Evolutionary conservation across 2,329 filamentous ascomycete genomes (phyloP).

Genomic region (Trichoderma gracile): DNA sequence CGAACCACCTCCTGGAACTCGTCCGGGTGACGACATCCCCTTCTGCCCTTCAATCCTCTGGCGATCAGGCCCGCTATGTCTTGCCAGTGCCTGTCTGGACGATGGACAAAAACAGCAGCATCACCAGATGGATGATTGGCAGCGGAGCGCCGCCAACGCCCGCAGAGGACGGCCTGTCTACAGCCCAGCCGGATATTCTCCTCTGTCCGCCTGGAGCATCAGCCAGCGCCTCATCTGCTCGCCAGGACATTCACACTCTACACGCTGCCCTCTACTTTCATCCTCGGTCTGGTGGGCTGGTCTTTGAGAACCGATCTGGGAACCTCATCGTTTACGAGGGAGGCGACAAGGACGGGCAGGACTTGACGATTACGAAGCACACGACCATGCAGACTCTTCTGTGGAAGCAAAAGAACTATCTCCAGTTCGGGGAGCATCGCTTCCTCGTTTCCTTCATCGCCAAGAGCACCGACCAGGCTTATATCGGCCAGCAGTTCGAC

Average conservation of each 20-base stretch:
- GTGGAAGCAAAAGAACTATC: neutral
- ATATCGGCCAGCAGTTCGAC: neutral
- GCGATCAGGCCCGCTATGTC: neutral
- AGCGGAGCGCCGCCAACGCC: neutral
- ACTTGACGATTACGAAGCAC: neutral
- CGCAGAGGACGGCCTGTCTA: neutral
- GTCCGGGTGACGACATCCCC: neutral
- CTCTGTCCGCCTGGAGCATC: conserved; percentile 2
- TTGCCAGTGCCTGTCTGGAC: neutral
- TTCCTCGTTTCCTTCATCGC: neutral
- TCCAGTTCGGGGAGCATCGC: neutral
- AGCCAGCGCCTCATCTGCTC: neutral
- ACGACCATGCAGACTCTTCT: neutral
- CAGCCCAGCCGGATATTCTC: neutral
- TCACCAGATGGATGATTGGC: neutral
- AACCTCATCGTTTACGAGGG: neutral
- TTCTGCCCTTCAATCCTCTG: neutral
- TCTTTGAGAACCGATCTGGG: neutral
- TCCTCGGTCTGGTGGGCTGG: neutral
- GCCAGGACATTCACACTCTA: neutral
- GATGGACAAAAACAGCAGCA: neutral
- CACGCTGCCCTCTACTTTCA: neutral
- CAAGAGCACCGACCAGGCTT: neutral
- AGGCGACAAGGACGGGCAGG: neutral
- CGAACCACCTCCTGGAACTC: neutral